A percentile compares a stretch with the other conserved stretches of the same genome.
phyloP scores from a whole-genome alignment of 306 rosid species.

The Senna siamea region DNA sequence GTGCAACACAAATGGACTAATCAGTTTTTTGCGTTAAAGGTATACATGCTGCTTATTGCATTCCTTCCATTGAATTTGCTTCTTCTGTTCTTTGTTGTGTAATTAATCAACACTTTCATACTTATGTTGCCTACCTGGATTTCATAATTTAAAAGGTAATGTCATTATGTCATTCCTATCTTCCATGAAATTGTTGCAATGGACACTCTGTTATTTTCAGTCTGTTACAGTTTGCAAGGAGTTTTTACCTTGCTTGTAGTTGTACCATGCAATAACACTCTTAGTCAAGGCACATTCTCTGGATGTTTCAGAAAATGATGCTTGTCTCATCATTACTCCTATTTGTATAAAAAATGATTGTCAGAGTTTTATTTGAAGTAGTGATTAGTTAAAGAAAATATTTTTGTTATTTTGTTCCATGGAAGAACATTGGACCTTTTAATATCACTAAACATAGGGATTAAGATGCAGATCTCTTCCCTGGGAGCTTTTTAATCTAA shows the following conservation, averaged over 20 bases:
- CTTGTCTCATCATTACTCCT: constrained; percentile 12
- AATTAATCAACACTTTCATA: neutral
- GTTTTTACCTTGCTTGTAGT: neutral
- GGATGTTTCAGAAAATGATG: constrained; percentile 15
- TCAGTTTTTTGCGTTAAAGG: constrained; percentile 98
- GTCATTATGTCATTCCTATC: neutral
- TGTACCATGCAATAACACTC: neutral
- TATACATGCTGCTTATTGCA: constrained; percentile 39
- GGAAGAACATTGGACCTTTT: neutral
- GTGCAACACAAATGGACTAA: constrained; percentile 98
- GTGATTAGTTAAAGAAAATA: neutral
- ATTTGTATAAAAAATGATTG: neutral
- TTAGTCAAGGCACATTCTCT: neutral
- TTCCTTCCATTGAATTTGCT: constrained; percentile 1
- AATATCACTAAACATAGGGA: constrained; percentile 6
- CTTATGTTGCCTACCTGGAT: neutral
- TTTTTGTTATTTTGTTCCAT: neutral
- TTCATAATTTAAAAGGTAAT: constrained; percentile 19
- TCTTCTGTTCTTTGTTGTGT: constrained; percentile 9
- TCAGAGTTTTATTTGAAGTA: constrained; percentile 16
- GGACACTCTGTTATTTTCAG: constrained; percentile 25
- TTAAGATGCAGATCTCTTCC: neutral
- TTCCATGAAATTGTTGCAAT: constrained; percentile 17
- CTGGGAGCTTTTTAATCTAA: neutral
- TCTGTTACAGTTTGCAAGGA: neutral